phyloP scores from a whole-genome alignment of 1,284 basidiomycete species.

The Sporisorium graminicola region DNA sequence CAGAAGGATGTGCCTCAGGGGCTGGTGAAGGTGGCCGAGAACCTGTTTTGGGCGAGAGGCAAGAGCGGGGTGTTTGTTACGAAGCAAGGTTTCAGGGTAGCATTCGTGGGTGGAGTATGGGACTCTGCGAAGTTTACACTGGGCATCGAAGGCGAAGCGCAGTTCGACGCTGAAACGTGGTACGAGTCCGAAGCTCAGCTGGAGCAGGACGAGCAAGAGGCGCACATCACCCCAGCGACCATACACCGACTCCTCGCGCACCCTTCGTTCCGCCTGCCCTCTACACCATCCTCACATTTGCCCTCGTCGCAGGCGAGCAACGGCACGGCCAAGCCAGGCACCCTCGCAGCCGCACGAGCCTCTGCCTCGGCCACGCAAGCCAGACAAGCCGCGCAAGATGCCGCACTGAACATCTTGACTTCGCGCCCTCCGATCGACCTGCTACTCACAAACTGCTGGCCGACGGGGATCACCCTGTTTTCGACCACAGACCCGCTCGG shows the following conservation, averaged over 20 bases:
- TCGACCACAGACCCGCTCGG: conserved; percentile 25
- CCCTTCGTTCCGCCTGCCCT: conserved; percentile 38
- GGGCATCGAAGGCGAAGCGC: conserved; percentile 5
- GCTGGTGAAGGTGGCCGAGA: conserved; percentile 29
- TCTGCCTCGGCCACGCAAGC: conserved; percentile 28
- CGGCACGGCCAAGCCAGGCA: conserved; percentile 37
- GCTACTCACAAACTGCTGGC: conserved; percentile 63
- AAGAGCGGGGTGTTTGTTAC: conserved; percentile 47
- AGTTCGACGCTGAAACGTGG: conserved; percentile 19
- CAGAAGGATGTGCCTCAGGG: conserved; percentile 7
- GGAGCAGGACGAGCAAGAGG: conserved; percentile 7
- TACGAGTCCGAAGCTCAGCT: conserved; percentile 16
- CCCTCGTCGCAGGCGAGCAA: neutral
- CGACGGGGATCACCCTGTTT: conserved; percentile 55
- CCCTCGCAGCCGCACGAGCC: conserved; percentile 52
- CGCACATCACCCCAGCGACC: conserved; percentile 34
- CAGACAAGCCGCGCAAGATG: conserved; percentile 14
- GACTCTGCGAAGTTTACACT: conserved; percentile 22
- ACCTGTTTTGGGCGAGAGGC: conserved; percentile 55
- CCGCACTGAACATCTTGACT: conserved; percentile 17
- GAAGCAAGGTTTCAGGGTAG: conserved; percentile 40
- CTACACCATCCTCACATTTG: neutral
- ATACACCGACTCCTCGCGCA: conserved; percentile 42
- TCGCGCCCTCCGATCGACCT: conserved; percentile 58
- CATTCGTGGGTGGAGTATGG: conserved; percentile 54